Evolutionary conservation across 257 asterid species (phyloP).

Genomic region (Scutellaria baicalensis): DNA sequence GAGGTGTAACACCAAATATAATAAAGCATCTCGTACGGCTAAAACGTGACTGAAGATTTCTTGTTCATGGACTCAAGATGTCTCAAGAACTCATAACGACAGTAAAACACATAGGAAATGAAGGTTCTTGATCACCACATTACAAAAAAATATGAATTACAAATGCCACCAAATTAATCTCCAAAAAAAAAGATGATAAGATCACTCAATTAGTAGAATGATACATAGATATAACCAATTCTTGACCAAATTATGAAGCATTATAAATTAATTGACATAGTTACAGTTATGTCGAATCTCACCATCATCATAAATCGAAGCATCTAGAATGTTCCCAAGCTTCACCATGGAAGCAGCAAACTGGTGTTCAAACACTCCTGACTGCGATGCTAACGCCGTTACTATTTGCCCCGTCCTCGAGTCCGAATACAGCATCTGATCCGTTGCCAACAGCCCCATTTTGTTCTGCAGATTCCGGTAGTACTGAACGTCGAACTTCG

Average conservation of each 20-base stretch:
- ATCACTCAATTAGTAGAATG: no score
- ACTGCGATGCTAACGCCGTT: slow-evolving; percentile 49
- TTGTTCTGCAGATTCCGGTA: slow-evolving; percentile 61
- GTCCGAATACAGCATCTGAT: slow-evolving; percentile 57
- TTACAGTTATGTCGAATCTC: slow-evolving; percentile 60
- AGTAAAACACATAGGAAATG: background rate
- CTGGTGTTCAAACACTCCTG: slow-evolving; percentile 32
- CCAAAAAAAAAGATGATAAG: no score
- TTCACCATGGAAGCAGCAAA: slow-evolving; percentile 78
- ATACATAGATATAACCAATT: background rate
- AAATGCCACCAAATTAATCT: no score
- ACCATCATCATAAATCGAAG: slow-evolving; percentile 25
- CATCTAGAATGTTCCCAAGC: slow-evolving; percentile 65
- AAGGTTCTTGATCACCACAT: background rate
- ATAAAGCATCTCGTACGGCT: no score
- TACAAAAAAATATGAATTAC: background rate
- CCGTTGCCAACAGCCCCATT: slow-evolving; percentile 69
- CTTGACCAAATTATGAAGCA: background rate
- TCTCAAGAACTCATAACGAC: background rate
- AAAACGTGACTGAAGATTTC: background rate
- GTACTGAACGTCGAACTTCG: slow-evolving; percentile 44
- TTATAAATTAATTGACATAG: no score
- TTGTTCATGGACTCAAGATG: background rate
- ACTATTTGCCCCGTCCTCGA: slow-evolving; percentile 61
- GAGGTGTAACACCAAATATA: no score